A percentile compares a stretch with the other conserved stretches of the same genome.
These are phyloP conservation scores for Zalaria obscura DNA, from an alignment of 2,329 filamentous ascomycete genomes.

Conservation along the genomic window DNA sequence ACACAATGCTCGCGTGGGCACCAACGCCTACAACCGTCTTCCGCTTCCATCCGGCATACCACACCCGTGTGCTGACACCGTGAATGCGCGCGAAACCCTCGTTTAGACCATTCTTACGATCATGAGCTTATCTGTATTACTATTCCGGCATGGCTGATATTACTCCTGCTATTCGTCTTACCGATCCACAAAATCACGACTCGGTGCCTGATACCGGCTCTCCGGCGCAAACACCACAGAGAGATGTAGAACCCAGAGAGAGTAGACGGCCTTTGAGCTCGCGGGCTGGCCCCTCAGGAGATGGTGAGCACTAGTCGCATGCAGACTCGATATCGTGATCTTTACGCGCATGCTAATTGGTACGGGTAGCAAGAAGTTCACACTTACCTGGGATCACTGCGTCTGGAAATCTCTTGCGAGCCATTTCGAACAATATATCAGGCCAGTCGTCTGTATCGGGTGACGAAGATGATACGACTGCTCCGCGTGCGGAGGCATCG, in stretches of 20 bases:
- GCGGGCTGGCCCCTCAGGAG: not conserved
- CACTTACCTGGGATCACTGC: not conserved
- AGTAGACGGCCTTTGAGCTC: not conserved
- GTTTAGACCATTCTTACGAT: too few relatives aligned
- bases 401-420: conserved; percentile 6
- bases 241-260: not conserved
- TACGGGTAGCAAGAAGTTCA: not conserved
- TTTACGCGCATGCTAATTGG: not conserved
- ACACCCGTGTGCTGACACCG: too few relatives aligned
- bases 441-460: conserved; percentile 1
- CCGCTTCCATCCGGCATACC: too few relatives aligned
- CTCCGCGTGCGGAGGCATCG: conserved; percentile 17
- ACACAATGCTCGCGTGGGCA: too few relatives aligned
- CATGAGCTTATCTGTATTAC: not conserved
- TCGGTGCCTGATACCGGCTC: conserved; percentile 10
- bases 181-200: conserved; percentile 24
- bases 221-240: not conserved
- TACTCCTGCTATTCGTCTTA: conserved; percentile 29
- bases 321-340: not conserved
- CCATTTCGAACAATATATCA: conserved; percentile 7
- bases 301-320: not conserved
- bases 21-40: too few relatives aligned
- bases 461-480: conserved; percentile 5
- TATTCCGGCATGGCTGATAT: conserved; percentile 19
- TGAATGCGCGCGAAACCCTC: too few relatives aligned